Base-by-base conservation (phyloP, 352 stramenopile species). In the Phytophthora palmivora region DNA sequence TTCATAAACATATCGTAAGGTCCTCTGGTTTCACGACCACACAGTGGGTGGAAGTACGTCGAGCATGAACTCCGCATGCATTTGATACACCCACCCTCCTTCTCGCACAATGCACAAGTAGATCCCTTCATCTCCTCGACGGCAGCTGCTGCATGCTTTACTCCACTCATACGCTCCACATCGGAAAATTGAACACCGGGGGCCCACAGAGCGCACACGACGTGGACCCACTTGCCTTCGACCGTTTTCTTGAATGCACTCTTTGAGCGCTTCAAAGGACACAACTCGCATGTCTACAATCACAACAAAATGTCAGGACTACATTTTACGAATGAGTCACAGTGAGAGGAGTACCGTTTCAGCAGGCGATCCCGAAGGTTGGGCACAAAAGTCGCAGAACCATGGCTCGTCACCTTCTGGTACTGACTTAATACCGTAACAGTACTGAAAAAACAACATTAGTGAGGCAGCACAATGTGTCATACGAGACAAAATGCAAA, bases 1-100 rank as follows among this genome's bases (percentile, higher is more conserved):
- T 91, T 96, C 88, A 96, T 96, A 81, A 87, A 96, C 88, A 96
- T 96, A 74, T 96, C 88, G 70, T 87, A 95, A 37, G 75, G 57
- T 16, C 84, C 86, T 58, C 76, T 85, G 52, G 71, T 91, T 58
- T 96, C 86, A 50, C 86, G 88, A 21, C 88, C 88, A 70, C 88
- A 96, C 5, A 95, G 70, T 26, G 88, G 86, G 55, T 96, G 88
- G 59, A 96, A 96, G 54, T 84, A 82, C 55, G 69, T 87, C 16
- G 67, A 60, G 47, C 88, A 96, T 37, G 68, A 69, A 22, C 71
- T 70, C 18, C 88, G 88, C 55, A 84, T 87, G 75, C 88, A 96
- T 67, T 95, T 93, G 72, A 96, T 92, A 70, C 86, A 92, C 16
- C 88, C 88, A 37, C 85, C 77, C 18, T 80, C 66, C 57, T 83